phyloP scores from a whole-genome alignment of 306 rosid genomes.

The Acmispon strigosus region DNA sequence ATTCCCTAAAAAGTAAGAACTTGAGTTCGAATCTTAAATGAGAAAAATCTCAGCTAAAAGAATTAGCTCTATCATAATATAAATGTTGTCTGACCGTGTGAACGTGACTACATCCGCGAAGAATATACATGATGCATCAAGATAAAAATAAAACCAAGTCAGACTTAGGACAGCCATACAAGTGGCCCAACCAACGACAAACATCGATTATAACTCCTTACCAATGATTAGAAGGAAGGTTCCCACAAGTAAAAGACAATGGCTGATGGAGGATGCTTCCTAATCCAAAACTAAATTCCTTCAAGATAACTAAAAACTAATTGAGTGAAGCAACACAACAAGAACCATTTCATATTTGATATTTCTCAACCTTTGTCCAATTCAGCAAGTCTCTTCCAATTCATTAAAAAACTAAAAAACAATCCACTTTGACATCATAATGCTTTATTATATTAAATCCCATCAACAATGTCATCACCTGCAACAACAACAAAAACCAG shows the following conservation, averaged over 20 bases:
- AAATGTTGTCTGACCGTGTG: too few relatives aligned
- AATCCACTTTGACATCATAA: constrained; percentile 12
- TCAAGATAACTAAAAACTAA: constrained; percentile 11
- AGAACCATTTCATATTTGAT: neutral
- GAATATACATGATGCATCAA: too few relatives aligned
- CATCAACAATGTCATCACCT: constrained; percentile 8
- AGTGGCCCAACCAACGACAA: constrained; percentile 29
- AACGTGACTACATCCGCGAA: too few relatives aligned
- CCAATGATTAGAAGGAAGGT: constrained; percentile 37
- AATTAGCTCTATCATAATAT: too few relatives aligned
- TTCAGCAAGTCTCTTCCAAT: neutral
- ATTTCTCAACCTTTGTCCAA: neutral
- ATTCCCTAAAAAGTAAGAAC: too few relatives aligned
- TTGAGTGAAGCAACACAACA: constrained; percentile 6
- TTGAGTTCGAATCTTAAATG: too few relatives aligned
- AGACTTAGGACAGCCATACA: constrained; percentile 33
- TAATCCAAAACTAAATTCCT: constrained; percentile 15
- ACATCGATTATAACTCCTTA: constrained; percentile 22
- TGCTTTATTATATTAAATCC: constrained; percentile 26
- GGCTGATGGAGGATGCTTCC: neutral
- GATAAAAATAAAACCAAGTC: neutral
- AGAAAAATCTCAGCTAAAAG: too few relatives aligned
- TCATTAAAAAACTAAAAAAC: neutral
- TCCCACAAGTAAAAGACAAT: constrained; percentile 10
- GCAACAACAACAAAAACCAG: neutral